These are phyloP conservation scores for Vanderwaltozyma polyspora DNA, from an alignment of 805 yeast species.

Conservation along the genomic window DNA sequence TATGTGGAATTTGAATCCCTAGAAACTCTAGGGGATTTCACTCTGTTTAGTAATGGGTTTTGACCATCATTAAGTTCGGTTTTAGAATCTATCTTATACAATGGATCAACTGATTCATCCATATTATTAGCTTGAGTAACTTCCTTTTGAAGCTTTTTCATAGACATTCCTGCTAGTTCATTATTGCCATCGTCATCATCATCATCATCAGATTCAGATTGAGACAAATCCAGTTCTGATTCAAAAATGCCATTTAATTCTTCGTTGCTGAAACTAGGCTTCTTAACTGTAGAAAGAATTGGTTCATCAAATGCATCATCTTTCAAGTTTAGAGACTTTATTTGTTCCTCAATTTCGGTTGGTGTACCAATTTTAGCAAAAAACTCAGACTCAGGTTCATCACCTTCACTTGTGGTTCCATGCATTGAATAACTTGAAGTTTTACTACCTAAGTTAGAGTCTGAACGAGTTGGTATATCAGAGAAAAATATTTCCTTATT, in stretches of 20 bases:
- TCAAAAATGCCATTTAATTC: too few species aligned
- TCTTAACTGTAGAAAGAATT: too few species aligned
- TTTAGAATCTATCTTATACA: conserved; percentile 8
- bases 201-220: conserved; percentile 22
- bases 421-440: neutral
- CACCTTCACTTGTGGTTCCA: neutral
- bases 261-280: too few species aligned
- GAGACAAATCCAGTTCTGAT: neutral
- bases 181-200: conserved; percentile 15
- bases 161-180: conserved; percentile 21
- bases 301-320: too few species aligned
- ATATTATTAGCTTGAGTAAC: conserved; percentile 13
- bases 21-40: neutral
- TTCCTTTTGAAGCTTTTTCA: conserved; percentile 20
- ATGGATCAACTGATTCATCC: conserved; percentile 25
- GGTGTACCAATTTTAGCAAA: neutral
- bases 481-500: conserved; percentile 15
- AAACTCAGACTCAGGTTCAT: neutral
- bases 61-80: neutral
- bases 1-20: neutral
- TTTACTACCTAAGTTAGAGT: too few species aligned
- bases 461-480: conserved; percentile 1
- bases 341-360: too few species aligned
- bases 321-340: too few species aligned
- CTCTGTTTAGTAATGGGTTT: neutral